Evolutionary conservation across 345 rosid species (phyloP), one percentile per base, ranked within the genome.

Genomic region (Salix dunnii): DNA sequence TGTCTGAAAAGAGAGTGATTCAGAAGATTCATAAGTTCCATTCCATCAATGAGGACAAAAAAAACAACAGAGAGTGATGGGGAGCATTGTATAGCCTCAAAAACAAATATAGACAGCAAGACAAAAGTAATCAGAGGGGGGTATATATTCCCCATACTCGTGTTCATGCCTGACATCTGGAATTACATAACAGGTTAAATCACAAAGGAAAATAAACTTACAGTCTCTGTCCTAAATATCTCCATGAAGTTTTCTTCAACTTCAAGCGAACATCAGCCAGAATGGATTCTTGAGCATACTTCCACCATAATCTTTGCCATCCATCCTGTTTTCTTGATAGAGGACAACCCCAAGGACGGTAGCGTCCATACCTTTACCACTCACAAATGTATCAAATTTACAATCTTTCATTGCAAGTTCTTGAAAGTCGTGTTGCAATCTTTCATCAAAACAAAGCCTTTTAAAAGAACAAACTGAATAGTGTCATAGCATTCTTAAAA

Each of bases 301-400:
- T 90, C 98, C 97, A 94, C 97, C 97, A 92, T 78, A 88, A 72
- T 79, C 74, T 90, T 81, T 86, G 90, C 98, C 97, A 92, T 66
- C 94, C 92, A 78, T 79, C 82, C 25, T 82, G 87, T 72, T 92
- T 94, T 82, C 82, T 86, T 38, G 82, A 84, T 82, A 87, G 74
- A 76, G 87, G 84, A 82, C 76, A 83, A 72, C 81, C 79, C 87
- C 87, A 84, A 33, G 98, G 98, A 75, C 95, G 94, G 84, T 92
- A 92, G 27, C 97, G 89, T 75, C 98, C 97, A 81, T 92, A 94
- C 88, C 98, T 94, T 73, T 77, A 80, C 76, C 70, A 79, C 63
- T 62, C 71, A 79, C 61, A 28, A 25, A 63, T 21, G 75, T 25
- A 76, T 28, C 46, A 82, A 53, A 65, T 49, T 71, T 36, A 46